phyloP scores from a whole-genome alignment of 495 filamentous ascomycete genomes.

The Tuber melanosporum region DNA sequence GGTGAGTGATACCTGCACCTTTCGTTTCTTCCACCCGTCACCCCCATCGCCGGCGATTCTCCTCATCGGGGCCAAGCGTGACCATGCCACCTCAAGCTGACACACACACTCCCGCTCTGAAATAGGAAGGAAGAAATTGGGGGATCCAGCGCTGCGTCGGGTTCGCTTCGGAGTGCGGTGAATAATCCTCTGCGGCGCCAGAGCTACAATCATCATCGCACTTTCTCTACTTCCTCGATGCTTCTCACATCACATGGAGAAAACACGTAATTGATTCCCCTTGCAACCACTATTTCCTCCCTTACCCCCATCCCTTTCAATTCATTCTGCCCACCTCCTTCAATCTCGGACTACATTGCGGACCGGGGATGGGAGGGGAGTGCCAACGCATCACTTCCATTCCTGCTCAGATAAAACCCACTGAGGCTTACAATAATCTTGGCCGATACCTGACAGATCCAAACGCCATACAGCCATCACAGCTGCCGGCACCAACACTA shows the following conservation, averaged over 20 bases:
- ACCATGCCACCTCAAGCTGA: neutral
- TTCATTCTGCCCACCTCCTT: neutral
- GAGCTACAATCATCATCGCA: neutral
- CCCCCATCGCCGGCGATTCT: neutral
- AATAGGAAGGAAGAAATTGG: neutral
- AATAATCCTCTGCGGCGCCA: neutral
- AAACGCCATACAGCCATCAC: neutral
- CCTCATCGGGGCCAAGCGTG: neutral
- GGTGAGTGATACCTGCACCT: neutral
- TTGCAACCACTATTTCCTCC: neutral
- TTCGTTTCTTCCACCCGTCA: neutral
- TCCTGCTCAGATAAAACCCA: neutral
- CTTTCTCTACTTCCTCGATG: neutral
- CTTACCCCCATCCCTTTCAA: neutral
- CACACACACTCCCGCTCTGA: neutral
- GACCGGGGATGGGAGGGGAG: neutral
- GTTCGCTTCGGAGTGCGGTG: neutral
- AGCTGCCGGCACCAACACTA: neutral
- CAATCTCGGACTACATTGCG: neutral
- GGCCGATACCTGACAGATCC: neutral
- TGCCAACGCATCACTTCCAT: neutral
- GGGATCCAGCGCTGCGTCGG: neutral
- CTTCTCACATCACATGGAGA: neutral
- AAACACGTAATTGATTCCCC: constrained; percentile 3
- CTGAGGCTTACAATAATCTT: neutral